A percentile compares a stretch with the other conserved stretches of the same genome.
phyloP scores from a whole-genome alignment of 257 asterid species.

The Jacaranda copaia region DNA sequence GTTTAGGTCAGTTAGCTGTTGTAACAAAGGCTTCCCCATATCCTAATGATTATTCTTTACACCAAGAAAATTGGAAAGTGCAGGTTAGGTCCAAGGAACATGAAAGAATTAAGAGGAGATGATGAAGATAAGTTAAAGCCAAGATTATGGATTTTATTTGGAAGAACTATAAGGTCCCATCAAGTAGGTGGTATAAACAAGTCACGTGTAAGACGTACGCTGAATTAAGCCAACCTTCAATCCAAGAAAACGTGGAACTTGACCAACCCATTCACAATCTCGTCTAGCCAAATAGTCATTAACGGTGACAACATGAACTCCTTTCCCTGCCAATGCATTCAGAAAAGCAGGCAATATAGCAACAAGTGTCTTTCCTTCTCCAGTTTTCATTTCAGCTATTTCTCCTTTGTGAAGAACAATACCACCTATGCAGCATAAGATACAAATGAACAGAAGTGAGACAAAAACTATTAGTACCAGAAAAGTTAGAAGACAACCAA shows the following conservation, averaged over 20 bases:
- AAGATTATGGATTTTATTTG: conserved; percentile 21
- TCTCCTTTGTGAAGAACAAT: conserved; percentile 99
- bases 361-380: conserved; percentile 98
- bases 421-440: conserved; percentile 59
- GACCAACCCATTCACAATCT: conserved; percentile 99
- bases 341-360: conserved; percentile 95
- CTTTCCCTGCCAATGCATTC: conserved; percentile 91
- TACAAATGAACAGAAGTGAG: conserved; percentile 23
- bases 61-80: conserved; percentile 2
- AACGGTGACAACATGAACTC: conserved; percentile 94
- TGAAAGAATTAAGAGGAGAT: not conserved
- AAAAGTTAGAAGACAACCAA: not conserved
- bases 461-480: not conserved
- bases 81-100: conserved; percentile 9
- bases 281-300: conserved; percentile 97
- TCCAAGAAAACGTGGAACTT: conserved; percentile 97
- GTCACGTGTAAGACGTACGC: conserved; percentile 66
- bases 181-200: conserved; percentile 33
- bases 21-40: not conserved
- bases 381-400: conserved; percentile 98
- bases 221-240: conserved; percentile 98
- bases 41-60: conserved; percentile 1
- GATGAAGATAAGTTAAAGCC: conserved; percentile 14
- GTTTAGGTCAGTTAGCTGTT: conserved; percentile 14
- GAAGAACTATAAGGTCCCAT: conserved; percentile 23